Evolutionary conservation across 73 alveolate genomes (phyloP).

Genomic region (Paramecium biaurelia): DNA sequence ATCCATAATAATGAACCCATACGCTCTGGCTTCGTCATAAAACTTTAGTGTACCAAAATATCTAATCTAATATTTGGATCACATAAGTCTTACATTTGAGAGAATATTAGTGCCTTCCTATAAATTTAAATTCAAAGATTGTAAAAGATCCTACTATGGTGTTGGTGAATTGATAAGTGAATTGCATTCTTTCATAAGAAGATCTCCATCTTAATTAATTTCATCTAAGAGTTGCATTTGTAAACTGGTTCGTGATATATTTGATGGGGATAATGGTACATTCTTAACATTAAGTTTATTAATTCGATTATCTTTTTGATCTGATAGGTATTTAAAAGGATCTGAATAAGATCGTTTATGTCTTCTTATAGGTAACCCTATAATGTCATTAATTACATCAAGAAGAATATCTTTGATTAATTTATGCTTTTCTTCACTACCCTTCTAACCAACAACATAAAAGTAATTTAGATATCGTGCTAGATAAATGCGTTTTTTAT

Average conservation of each 20-base stretch:
- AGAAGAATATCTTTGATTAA: slow-evolving; percentile 2
- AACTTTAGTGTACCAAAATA: slow-evolving; percentile 73
- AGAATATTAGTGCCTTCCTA: slow-evolving; percentile 28
- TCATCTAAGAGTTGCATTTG: slow-evolving; percentile 17
- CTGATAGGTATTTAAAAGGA: slow-evolving; percentile 39
- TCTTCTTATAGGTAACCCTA: slow-evolving; percentile 39
- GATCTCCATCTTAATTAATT: slow-evolving; percentile 39
- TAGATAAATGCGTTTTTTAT: slow-evolving; percentile 5
- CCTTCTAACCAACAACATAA: slow-evolving; percentile 21
- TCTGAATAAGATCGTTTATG: slow-evolving; percentile 37
- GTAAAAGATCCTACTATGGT: not conserved
- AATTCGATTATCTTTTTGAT: slow-evolving; percentile 24
- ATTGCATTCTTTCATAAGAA: slow-evolving; percentile 24
- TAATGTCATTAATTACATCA: slow-evolving; percentile 25
- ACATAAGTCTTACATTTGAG: not conserved
- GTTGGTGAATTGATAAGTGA: not conserved
- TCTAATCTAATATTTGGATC: not conserved
- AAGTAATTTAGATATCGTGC: slow-evolving; percentile 24
- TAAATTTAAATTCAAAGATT: not conserved
- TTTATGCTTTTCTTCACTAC: not conserved
- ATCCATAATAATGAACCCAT: slow-evolving; percentile 81
- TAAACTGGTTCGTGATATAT: not conserved
- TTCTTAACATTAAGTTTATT: not conserved
- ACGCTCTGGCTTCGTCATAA: slow-evolving; percentile 75
- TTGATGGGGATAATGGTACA: slow-evolving; percentile 37